phyloP scores from a whole-genome alignment of 768 basidiomycete genomes.

The Lentinula lateritia region DNA sequence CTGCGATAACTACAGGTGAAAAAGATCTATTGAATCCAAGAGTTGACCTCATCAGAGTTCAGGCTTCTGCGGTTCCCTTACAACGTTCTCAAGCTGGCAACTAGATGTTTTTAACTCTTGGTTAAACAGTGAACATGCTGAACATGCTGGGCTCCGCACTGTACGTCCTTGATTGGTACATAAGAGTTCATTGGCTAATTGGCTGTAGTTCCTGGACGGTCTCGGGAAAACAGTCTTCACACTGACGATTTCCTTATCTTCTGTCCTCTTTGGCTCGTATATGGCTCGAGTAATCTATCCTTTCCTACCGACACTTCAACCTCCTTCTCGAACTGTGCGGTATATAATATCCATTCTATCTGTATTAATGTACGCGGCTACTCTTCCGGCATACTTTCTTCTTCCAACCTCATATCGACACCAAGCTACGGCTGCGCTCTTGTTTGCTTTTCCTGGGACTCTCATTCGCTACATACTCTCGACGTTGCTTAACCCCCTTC shows the following conservation, averaged over 20 bases:
- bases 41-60: neutral
- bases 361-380: conserved; percentile 65
- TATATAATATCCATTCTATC: conserved; percentile 49
- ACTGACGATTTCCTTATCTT: conserved; percentile 67
- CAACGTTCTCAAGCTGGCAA: conserved; percentile 97
- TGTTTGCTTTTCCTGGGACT: conserved; percentile 88
- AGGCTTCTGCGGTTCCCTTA: conserved; percentile 95
- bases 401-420: conserved; percentile 66
- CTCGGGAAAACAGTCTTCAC: conserved; percentile 78
- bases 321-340: conserved; percentile 40
- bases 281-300: conserved; percentile 41
- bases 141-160: conserved; percentile 62
- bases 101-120: conserved; percentile 82
- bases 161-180: conserved; percentile 37
- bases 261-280: conserved; percentile 69
- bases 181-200: conserved; percentile 2
- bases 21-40: neutral
- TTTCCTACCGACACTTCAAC: conserved; percentile 32
- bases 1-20: conserved; percentile 79
- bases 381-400: conserved; percentile 74
- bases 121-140: conserved; percentile 55
- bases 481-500: conserved; percentile 58
- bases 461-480: conserved; percentile 80
- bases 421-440: conserved; percentile 77
- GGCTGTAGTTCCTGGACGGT: conserved; percentile 77